phyloP scores from a whole-genome alignment of 345 rosid species.

The Reutealis trisperma region DNA sequence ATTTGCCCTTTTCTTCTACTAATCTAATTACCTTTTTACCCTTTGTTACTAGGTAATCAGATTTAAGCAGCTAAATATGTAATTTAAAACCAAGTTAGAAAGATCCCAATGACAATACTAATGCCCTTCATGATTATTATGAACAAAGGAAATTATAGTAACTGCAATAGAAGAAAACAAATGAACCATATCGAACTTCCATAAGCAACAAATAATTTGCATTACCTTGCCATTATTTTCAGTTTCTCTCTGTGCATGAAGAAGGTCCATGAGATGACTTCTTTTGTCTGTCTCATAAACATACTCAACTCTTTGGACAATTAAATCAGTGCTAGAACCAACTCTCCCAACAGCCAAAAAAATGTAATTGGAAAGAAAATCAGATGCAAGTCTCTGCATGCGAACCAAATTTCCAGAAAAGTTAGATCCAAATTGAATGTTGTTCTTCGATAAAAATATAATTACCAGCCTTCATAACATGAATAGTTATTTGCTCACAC shows the following conservation, averaged over 20 bases:
- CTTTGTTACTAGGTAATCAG: not conserved
- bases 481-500: not conserved
- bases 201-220: not conserved
- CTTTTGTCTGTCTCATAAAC: conserved; percentile 94
- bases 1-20: not conserved
- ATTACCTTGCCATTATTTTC: conserved; percentile 81
- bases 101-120: not conserved
- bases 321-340: conserved; percentile 97
- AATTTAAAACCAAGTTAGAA: not conserved
- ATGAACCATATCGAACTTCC: not conserved
- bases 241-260: conserved; percentile 91
- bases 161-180: not conserved
- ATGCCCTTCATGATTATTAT: not conserved
- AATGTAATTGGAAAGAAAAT: conserved; percentile 77
- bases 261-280: conserved; percentile 99
- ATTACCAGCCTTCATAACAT: not conserved
- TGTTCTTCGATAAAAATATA: not conserved
- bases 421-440: not conserved
- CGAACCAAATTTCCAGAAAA: conserved; percentile 12
- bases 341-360: conserved; percentile 99
- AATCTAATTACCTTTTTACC: not conserved
- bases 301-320: conserved; percentile 93
- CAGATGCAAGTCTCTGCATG: conserved; percentile 93
- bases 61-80: not conserved
- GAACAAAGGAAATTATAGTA: not conserved